Percentiles rank a stretch among this genome's conserved stretches.
Evolutionary conservation across 2,329 filamentous ascomycete genomes (phyloP).

Genomic region (Pseudogymnoascus sp.): DNA sequence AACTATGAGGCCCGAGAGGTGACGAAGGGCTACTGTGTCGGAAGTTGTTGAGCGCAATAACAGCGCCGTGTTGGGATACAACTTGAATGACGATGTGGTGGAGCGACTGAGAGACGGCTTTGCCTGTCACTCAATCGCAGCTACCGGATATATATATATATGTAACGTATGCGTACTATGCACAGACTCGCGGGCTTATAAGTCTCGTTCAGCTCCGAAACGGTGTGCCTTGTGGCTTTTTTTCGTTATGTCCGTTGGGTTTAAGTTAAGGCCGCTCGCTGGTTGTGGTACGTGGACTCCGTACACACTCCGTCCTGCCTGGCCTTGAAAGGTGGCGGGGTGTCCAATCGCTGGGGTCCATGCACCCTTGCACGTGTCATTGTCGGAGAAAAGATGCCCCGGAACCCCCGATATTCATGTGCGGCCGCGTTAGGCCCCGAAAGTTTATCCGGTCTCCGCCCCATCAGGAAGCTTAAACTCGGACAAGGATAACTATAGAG

Average conservation of each 20-base stretch:
- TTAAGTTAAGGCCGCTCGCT: slow-evolving; percentile 6
- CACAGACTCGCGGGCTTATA: not conserved
- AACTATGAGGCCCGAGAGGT: slow-evolving; percentile 22
- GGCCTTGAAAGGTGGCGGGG: not conserved
- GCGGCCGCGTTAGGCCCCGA: not conserved
- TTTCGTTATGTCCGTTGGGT: slow-evolving; percentile 6
- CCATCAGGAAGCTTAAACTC: slow-evolving; percentile 3
- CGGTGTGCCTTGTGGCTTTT: not conserved
- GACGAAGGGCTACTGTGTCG: slow-evolving; percentile 22
- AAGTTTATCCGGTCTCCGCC: not conserved
- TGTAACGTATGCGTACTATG: not conserved
- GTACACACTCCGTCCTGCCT: not conserved
- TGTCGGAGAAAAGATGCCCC: not conserved
- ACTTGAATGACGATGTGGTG: slow-evolving; percentile 22
- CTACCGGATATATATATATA: slow-evolving; percentile 16
- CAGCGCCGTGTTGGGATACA: slow-evolving; percentile 28
- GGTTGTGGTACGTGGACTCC: not conserved
- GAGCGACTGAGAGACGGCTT: slow-evolving; percentile 17
- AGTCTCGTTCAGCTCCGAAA: not conserved
- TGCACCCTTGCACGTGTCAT: slow-evolving; percentile 5
- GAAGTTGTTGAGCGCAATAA: slow-evolving; percentile 24
- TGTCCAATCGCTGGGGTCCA: slow-evolving; percentile 6
- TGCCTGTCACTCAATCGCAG: slow-evolving; percentile 1
- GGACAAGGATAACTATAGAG: not conserved
- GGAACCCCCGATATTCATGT: not conserved